Conservation (phyloP, 495 filamentous ascomycete genomes). For the Penicillium samsonianum region DNA sequence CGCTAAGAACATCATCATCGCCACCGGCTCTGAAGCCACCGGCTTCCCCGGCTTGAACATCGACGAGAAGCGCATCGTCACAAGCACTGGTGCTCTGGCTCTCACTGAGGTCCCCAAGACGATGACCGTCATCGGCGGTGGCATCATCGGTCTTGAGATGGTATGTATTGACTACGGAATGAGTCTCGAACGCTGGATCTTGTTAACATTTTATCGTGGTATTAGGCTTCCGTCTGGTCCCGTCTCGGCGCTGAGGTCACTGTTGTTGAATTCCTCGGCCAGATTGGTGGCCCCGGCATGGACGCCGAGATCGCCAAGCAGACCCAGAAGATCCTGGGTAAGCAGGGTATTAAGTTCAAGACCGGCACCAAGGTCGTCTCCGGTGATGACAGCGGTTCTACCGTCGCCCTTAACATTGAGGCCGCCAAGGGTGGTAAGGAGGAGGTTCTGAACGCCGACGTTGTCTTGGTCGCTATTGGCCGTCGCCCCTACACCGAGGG, state of each 20-base stretch:
- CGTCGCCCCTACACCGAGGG: conserved; percentile 91
- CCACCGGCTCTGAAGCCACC: conserved; percentile 90
- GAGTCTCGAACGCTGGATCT: neutral
- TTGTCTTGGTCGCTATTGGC: conserved; percentile 95
- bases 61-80: conserved; percentile 96
- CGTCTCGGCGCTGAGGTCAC: conserved; percentile 91
- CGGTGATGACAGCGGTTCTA: conserved; percentile 77
- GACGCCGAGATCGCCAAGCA: conserved; percentile 90
- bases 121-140: conserved; percentile 96
- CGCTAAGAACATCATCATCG: conserved; percentile 97
- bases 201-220: conserved; percentile 12
- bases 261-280: conserved; percentile 91
- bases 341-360: conserved; percentile 99
- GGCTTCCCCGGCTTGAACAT: conserved; percentile 95
- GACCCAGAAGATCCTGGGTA: conserved; percentile 87
- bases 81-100: conserved; percentile 90
- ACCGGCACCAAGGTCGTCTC: conserved; percentile 89
- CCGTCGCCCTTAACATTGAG: conserved; percentile 79
- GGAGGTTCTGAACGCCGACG: conserved; percentile 89
- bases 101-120: conserved; percentile 91
- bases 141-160: conserved; percentile 99
- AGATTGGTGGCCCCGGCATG: conserved; percentile 98
- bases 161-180: conserved; percentile 39
- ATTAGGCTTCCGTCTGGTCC: conserved; percentile 90
- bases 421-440: conserved; percentile 94